These are phyloP conservation scores for Oehlia diaphana DNA, from an alignment of 192 early-diverging fungal species.

Conservation along the genomic window DNA sequence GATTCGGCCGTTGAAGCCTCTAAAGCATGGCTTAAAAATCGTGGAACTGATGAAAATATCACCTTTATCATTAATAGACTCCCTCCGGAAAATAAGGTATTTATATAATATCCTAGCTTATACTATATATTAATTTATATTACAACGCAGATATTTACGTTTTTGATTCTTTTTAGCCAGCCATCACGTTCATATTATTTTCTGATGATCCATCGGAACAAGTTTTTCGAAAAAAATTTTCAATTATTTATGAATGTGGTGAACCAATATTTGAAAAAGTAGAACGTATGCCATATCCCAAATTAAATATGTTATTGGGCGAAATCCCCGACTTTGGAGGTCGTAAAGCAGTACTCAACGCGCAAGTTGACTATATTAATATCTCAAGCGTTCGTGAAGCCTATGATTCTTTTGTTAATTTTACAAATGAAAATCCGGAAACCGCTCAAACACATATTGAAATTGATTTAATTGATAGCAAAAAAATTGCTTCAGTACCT, in stretches of 20 bases:
- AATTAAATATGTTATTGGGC: neutral
- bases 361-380: neutral
- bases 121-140: no score
- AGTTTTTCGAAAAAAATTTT: neutral
- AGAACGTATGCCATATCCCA: neutral
- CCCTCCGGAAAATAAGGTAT: neutral
- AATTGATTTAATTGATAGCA: neutral
- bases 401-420: neutral
- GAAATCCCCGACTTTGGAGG: neutral
- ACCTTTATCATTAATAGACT: no score
- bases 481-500: neutral
- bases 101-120: neutral
- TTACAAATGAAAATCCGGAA: constrained; percentile 3
- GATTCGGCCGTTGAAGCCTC: no score
- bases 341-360: neutral
- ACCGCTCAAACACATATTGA: no score
- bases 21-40: no score
- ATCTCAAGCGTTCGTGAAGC: neutral
- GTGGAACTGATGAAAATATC: no score
- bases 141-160: no score
- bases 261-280: neutral
- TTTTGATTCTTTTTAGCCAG: neutral
- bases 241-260: neutral
- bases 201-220: neutral
- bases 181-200: neutral